phyloP scores from a whole-genome alignment of 176 grass and related monocot species.

The Cenchrus fungigraminus region DNA sequence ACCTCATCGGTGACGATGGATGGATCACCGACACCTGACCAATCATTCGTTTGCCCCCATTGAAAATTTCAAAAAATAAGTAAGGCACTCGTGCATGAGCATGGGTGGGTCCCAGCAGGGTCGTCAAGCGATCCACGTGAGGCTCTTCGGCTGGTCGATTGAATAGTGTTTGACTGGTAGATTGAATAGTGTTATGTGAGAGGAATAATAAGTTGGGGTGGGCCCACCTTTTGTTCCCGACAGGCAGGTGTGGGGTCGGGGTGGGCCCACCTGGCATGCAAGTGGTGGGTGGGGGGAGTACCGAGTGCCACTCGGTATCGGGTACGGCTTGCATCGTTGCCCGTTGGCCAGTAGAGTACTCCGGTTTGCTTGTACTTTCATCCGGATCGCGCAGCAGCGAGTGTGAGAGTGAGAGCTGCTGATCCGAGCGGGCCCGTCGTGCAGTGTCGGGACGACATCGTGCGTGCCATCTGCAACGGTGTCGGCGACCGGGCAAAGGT shows the following conservation, averaged over 20 bases:
- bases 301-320: neutral
- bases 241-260: neutral
- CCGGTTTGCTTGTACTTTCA: neutral
- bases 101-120: neutral
- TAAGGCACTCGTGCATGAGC: neutral
- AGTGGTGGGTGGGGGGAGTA: neutral
- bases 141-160: too few relatives aligned
- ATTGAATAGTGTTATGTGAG: too few relatives aligned
- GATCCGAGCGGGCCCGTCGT: neutral
- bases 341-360: neutral
- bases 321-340: neutral
- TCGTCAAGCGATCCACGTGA: constrained; percentile 5
- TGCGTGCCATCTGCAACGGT: neutral
- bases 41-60: neutral
- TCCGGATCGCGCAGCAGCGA: neutral
- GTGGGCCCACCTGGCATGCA: neutral
- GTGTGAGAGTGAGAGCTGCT: neutral
- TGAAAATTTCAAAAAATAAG: too few relatives aligned
- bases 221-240: too few relatives aligned
- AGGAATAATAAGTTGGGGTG: too few relatives aligned
- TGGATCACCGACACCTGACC: neutral
- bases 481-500: neutral
- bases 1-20: neutral
- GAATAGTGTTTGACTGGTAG: too few relatives aligned
- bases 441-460: neutral